phyloP scores from a whole-genome alignment of 306 rosid species.

The Vigna hirtella region DNA sequence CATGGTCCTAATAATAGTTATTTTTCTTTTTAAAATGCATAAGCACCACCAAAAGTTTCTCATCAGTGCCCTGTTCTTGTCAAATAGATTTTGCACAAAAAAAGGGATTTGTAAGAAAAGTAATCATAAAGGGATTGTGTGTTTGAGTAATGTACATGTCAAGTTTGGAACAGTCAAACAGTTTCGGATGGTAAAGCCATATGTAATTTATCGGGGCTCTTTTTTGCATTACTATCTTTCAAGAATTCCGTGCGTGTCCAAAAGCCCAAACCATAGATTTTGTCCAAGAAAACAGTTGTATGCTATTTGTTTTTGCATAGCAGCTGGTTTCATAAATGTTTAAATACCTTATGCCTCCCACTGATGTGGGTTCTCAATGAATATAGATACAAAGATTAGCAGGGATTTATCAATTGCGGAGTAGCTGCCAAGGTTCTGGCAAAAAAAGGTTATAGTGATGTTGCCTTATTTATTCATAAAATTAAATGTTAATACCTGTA shows the following conservation, averaged over 20 bases:
- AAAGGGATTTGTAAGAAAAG: neutral
- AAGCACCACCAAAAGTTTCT: neutral
- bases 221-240: neutral
- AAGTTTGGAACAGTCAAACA: slow-evolving; percentile 23
- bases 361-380: slow-evolving; percentile 39
- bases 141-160: neutral
- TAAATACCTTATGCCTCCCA: neutral
- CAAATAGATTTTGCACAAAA: neutral
- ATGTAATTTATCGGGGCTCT: slow-evolving; percentile 23
- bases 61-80: neutral
- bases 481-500: slow-evolving; percentile 23
- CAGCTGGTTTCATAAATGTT: slow-evolving; percentile 13
- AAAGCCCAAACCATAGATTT: slow-evolving; percentile 2
- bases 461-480: slow-evolving; percentile 10
- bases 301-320: neutral
- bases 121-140: neutral
- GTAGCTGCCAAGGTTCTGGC: slow-evolving; percentile 78
- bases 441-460: slow-evolving; percentile 66
- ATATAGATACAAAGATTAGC: slow-evolving; percentile 82
- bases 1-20: slow-evolving; percentile 2
- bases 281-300: neutral
- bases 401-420: slow-evolving; percentile 67
- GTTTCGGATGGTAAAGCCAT: slow-evolving; percentile 27
- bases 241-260: neutral
- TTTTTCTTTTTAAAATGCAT: slow-evolving; percentile 6